A percentile compares a stretch with the other conserved stretches of the same genome.
phyloP scores from a whole-genome alignment of 495 filamentous ascomycete genomes.

The Penicillium pulvis region DNA sequence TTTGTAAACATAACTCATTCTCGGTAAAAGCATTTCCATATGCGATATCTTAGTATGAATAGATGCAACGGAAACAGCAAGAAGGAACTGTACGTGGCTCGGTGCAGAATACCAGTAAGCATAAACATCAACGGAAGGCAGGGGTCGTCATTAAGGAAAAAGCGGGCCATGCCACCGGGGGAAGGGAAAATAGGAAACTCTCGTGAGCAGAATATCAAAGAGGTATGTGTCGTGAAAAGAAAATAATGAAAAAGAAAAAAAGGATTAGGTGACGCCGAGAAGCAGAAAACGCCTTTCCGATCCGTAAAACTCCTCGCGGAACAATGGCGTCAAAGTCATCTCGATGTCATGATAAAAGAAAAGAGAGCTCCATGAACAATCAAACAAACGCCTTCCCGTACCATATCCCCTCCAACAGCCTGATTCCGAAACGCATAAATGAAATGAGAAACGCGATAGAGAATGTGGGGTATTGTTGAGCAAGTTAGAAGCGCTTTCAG shows the following conservation, averaged over 20 bases:
- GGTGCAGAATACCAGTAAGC: background rate
- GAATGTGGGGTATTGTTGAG: slow-evolving; percentile 12
- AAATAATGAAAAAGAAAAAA: slow-evolving; percentile 18
- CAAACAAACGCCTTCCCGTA: slow-evolving; percentile 28
- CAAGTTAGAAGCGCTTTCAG: slow-evolving; percentile 7
- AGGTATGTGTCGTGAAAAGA: slow-evolving; percentile 28
- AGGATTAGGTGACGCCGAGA: slow-evolving; percentile 24
- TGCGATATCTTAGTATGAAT: slow-evolving; percentile 21
- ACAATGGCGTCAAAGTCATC: slow-evolving; percentile 30
- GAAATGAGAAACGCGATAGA: slow-evolving; percentile 15
- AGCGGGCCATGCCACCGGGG: background rate
- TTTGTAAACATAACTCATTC: slow-evolving; percentile 6
- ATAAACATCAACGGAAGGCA: slow-evolving; percentile 3
- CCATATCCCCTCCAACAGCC: slow-evolving; percentile 22
- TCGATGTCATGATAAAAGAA: slow-evolving; percentile 21
- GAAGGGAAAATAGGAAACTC: slow-evolving; percentile 11
- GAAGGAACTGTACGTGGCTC: slow-evolving; percentile 18
- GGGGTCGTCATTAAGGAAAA: slow-evolving; percentile 23
- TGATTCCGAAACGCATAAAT: slow-evolving; percentile 22
- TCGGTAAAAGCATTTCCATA: slow-evolving; percentile 22
- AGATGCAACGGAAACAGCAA: slow-evolving; percentile 16
- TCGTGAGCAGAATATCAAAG: slow-evolving; percentile 11
- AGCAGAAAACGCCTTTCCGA: slow-evolving; percentile 27
- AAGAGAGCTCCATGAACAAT: slow-evolving; percentile 14
- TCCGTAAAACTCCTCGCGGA: slow-evolving; percentile 18